Evolutionary conservation across 2,329 filamentous ascomycete genomes (phyloP).

Genomic region (Raffaelea deltoideospora): DNA sequence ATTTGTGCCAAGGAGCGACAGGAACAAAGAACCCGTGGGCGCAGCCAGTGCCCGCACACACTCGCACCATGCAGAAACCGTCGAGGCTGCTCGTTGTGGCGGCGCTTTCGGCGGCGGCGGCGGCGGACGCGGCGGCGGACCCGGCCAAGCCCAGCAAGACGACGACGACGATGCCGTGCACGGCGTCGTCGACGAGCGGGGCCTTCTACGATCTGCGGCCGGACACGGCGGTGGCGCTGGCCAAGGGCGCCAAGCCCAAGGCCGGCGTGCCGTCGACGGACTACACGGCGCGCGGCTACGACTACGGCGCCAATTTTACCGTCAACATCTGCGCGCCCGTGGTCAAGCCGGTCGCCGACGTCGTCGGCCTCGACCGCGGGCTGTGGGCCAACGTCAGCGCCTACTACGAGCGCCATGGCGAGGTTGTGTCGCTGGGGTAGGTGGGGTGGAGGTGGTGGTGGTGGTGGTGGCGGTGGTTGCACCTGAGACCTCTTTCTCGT

Average conservation of each 20-base stretch:
- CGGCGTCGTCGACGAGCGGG: slow-evolving; percentile 38
- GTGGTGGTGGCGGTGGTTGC: no score
- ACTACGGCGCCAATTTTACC: slow-evolving; percentile 70
- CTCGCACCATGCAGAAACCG: background rate
- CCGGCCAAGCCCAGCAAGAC: slow-evolving; percentile 10
- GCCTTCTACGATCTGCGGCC: slow-evolving; percentile 45
- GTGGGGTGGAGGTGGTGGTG: slow-evolving; percentile 16
- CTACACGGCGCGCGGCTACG: slow-evolving; percentile 55
- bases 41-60: background rate
- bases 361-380: slow-evolving; percentile 46
- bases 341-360: slow-evolving; percentile 47
- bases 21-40: no score
- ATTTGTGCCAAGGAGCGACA: no score
- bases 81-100: slow-evolving; percentile 3
- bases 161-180: slow-evolving; percentile 33
- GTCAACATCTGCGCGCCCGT: slow-evolving; percentile 68
- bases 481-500: no score
- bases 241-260: slow-evolving; percentile 27
- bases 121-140: background rate
- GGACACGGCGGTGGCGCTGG: slow-evolving; percentile 30
- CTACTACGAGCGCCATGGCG: slow-evolving; percentile 52
- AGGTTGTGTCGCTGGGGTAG: slow-evolving; percentile 62
- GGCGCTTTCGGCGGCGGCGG: slow-evolving; percentile 1
- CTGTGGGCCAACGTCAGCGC: slow-evolving; percentile 63
- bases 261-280: slow-evolving; percentile 29